Conservation (phyloP, 164 flowering plant genomes). For the Aristolochia californica region DNA sequence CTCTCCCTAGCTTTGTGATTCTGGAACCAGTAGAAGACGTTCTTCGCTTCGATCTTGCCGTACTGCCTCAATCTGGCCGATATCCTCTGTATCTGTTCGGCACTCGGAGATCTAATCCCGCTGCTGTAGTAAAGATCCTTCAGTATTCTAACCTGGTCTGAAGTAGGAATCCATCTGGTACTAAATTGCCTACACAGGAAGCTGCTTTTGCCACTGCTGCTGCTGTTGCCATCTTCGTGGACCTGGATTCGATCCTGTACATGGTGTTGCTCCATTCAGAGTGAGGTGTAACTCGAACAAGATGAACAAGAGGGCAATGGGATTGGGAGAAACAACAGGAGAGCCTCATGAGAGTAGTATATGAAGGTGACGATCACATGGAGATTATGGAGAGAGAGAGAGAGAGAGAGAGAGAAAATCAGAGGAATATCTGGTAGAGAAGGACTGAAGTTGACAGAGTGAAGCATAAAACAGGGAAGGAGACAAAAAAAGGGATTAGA, state of each 20-base stretch:
- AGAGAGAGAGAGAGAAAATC: constrained; percentile 35
- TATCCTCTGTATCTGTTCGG: constrained; percentile 89
- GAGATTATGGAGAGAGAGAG: constrained; percentile 22
- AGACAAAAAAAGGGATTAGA: constrained; percentile 66
- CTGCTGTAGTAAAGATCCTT: constrained; percentile 88
- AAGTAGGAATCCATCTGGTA: constrained; percentile 90
- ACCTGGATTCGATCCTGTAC: constrained; percentile 13
- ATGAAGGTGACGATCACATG: constrained; percentile 17
- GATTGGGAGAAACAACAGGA: constrained; percentile 18
- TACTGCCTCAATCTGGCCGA: constrained; percentile 71
- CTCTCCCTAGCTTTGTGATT: constrained; percentile 96
- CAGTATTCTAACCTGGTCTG: constrained; percentile 82
- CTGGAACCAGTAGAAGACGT: constrained; percentile 98
- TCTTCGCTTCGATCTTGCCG: constrained; percentile 96
- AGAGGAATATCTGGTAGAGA: constrained; percentile 66
- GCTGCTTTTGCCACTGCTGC: constrained; percentile 25
- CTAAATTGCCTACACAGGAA: constrained; percentile 66
- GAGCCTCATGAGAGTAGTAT: constrained; percentile 4
- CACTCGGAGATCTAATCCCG: constrained; percentile 82
- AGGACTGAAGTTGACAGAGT: constrained; percentile 86
- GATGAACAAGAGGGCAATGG: no score
- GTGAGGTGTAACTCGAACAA: no score
- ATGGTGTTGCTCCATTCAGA: constrained; percentile 11
- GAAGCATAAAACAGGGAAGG: constrained; percentile 40
- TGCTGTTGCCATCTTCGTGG: constrained; percentile 21